Conservation (phyloP, 306 rosid genomes). For the Herpetospermum pedunculosum region DNA sequence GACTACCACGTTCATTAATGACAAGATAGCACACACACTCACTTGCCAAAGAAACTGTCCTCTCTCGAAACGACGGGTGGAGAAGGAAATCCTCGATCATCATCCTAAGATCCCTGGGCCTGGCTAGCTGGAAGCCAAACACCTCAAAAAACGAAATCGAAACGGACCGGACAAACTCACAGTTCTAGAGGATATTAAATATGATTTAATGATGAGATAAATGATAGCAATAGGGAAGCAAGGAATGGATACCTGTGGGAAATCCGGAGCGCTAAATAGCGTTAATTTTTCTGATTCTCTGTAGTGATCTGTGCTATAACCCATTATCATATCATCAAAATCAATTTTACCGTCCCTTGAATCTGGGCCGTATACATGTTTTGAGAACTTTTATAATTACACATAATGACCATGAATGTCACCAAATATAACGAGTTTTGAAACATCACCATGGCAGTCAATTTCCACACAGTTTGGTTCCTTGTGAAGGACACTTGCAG, state of each 20-base stretch:
- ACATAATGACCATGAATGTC: slow-evolving; percentile 77
- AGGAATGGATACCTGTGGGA: slow-evolving; percentile 60
- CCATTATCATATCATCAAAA: slow-evolving; percentile 66
- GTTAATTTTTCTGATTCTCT: slow-evolving; percentile 72
- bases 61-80: too few species aligned
- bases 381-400: too few species aligned
- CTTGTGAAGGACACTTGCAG: slow-evolving; percentile 38
- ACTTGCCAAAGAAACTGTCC: too few species aligned
- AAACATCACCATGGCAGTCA: slow-evolving; percentile 46
- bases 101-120: too few species aligned
- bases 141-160: too few species aligned
- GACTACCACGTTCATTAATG: background rate
- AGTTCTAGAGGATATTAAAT: too few species aligned
- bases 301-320: slow-evolving; percentile 73
- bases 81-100: too few species aligned
- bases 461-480: slow-evolving; percentile 79
- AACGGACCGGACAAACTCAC: too few species aligned
- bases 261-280: slow-evolving; percentile 76
- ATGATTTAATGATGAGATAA: background rate
- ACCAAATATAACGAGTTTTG: slow-evolving; percentile 68
- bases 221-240: slow-evolving; percentile 2
- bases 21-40: too few species aligned
- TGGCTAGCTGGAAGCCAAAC: too few species aligned
- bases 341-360: slow-evolving; percentile 56
- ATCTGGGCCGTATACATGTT: too few species aligned